These are phyloP conservation scores for Aspergillus ochraceus DNA, from an alignment of 2,329 filamentous ascomycete genomes.

Conservation along the genomic window DNA sequence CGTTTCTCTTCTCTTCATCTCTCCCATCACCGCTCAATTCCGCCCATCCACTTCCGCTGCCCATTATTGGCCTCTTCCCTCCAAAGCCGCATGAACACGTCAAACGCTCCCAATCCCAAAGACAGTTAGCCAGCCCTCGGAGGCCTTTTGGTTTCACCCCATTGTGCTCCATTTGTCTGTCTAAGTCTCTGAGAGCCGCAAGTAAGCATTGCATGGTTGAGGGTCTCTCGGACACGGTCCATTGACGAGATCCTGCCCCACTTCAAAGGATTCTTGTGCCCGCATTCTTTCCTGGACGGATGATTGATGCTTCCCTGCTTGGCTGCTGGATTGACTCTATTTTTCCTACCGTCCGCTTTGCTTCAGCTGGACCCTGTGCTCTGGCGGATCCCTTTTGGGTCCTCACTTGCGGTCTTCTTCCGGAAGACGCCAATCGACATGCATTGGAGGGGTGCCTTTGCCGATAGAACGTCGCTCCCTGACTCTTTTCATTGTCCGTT, in stretches of 20 bases:
- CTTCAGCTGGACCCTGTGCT: background rate
- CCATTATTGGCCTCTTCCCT: conserved; percentile 21
- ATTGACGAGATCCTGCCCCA: conserved; percentile 15
- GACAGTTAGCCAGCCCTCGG: conserved; percentile 12
- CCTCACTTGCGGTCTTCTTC: background rate
- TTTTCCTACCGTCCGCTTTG: background rate
- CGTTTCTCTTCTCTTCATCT: background rate
- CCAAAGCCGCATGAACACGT: conserved; percentile 28
- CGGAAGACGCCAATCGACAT: conserved; percentile 11
- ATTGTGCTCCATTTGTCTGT: conserved; percentile 8
- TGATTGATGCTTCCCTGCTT: background rate
- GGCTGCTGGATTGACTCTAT: background rate
- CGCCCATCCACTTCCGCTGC: conserved; percentile 15
- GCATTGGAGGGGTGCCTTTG: conserved; percentile 17
- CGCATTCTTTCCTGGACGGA: conserved; percentile 5
- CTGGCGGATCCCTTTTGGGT: background rate
- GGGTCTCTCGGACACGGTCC: conserved; percentile 11
- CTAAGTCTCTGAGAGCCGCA: conserved; percentile 21
- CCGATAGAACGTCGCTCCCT: conserved; percentile 17
- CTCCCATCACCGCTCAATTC: conserved; percentile 13
- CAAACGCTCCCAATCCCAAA: conserved; percentile 24
- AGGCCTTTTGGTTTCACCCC: conserved; percentile 11
- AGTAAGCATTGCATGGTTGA: conserved; percentile 3
- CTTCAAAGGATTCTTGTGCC: conserved; percentile 8
- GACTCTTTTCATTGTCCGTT: conserved; percentile 14